These are phyloP conservation scores for Aspergillus cavernicola DNA, from an alignment of 495 filamentous ascomycete species.

Conservation along the genomic window DNA sequence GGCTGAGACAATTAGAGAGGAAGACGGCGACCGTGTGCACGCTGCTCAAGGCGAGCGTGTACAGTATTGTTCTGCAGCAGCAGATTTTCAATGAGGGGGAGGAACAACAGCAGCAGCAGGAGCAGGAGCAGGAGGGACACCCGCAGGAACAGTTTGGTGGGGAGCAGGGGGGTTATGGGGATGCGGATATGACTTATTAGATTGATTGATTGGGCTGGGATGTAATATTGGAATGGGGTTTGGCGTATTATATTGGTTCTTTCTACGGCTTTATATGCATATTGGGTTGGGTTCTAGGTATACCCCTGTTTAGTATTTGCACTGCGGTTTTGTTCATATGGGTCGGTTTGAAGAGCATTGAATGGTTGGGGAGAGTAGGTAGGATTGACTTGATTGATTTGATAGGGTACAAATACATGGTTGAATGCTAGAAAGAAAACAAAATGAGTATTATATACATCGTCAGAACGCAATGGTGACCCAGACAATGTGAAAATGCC, in stretches of 20 bases:
- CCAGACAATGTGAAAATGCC: constrained; percentile 2
- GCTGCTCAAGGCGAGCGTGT: constrained; percentile 93
- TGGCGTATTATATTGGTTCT: background rate
- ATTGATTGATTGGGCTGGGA: constrained; percentile 8
- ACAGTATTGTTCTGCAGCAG: constrained; percentile 96
- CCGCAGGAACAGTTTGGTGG: constrained; percentile 18
- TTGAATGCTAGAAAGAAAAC: constrained; percentile 19
- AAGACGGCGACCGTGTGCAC: constrained; percentile 95
- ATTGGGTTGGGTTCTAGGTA: background rate
- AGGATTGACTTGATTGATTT: no score
- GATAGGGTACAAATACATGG: constrained; percentile 23
- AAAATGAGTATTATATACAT: constrained; percentile 37
- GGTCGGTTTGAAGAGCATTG: no score
- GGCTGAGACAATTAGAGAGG: constrained; percentile 81
- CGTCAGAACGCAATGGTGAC: constrained; percentile 21
- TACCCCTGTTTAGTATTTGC: no score
- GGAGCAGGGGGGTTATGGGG: constrained; percentile 26
- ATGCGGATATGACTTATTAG: constrained; percentile 36
- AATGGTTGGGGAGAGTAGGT: no score
- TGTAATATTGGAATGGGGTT: constrained; percentile 3
- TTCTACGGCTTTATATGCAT: background rate
- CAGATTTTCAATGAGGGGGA: constrained; percentile 70
- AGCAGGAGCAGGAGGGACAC: constrained; percentile 23
- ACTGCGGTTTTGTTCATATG: no score
- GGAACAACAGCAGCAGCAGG: constrained; percentile 34